Evolutionary conservation across 441 rosid species (phyloP).

Genomic region (Theobroma grandiflorum): DNA sequence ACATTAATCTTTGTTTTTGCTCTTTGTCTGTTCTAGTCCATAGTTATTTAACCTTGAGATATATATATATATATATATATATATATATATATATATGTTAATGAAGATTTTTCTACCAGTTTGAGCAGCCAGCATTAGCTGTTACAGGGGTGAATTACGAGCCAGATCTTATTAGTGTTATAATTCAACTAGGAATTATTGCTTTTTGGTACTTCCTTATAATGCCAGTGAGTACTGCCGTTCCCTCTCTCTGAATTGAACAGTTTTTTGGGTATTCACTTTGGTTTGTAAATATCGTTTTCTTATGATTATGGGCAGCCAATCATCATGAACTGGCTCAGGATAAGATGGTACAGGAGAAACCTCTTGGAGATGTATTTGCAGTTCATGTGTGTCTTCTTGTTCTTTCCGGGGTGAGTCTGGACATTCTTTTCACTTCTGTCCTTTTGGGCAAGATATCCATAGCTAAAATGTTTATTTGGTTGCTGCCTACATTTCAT

Average conservation of each 20-base stretch:
- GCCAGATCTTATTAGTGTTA: constrained; percentile 51
- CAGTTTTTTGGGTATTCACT: background rate
- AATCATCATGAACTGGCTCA: constrained; percentile 88
- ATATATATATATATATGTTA: background rate
- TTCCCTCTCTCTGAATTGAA: background rate
- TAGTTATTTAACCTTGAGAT: background rate
- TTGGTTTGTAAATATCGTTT: background rate
- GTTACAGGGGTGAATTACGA: constrained; percentile 83
- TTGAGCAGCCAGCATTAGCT: constrained; percentile 79
- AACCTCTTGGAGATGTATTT: constrained; percentile 82
- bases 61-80: background rate
- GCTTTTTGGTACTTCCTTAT: constrained; percentile 73
- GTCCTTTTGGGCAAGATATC: background rate
- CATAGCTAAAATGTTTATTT: background rate
- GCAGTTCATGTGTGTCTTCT: constrained; percentile 91
- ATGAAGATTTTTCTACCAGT: constrained; percentile 36
- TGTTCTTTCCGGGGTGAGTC: constrained; percentile 92
- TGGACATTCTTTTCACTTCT: background rate
- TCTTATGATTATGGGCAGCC: constrained; percentile 51
- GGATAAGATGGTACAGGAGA: constrained; percentile 87
- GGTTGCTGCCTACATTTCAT: too few species aligned
- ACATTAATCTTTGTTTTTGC: background rate
- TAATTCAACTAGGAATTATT: constrained; percentile 60
- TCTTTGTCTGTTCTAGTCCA: background rate
- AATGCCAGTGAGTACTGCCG: constrained; percentile 64